Base-by-base conservation (phyloP, 306 rosid species). In the Astragalus glycyphyllos region DNA sequence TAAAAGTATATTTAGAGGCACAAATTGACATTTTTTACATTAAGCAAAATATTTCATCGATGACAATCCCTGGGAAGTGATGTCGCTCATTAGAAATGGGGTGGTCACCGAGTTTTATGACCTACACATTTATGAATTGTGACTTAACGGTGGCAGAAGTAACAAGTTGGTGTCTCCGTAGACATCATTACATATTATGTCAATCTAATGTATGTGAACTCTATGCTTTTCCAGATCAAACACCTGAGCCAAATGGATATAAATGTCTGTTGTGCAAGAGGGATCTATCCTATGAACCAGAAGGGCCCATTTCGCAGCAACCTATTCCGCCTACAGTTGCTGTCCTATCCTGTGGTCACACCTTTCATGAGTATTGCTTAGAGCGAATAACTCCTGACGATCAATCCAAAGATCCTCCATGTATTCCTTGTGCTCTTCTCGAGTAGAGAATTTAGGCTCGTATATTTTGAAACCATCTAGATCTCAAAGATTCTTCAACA, bases 281-380 rank as follows among this genome's bases (percentile, higher is more conserved):
- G 77, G 90, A 87, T 78, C 81, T 89, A 44, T 78, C 89, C 51
- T 78, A 72, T 78, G 58, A 47, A 40, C 85, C 89, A 12, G 89
- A 80, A 56, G 90, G 89, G 9, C 83, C 83, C 3, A 64, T 76
- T 47, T 74, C 13, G 11, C 45, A 75, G 54, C 86, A 87, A 58
- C 29, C 44, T 40, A 7, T 2, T 34, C 77, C 62, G 5, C 90
- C 92, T 2, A 46, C 62, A 1, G 79, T 37, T 26, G 90, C 86
- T 9, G 74, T 89, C 76, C 81, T 89, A 46, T 72, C 96, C 0
- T 89, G 96, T 38, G 74, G 89, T 56, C 96, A 89, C 80, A 81
- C 85, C 67, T 89, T 89, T 74, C 96, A 90, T 9, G 74, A 68
- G 10, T 45, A 70, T 31, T 90, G 92, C 79, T 84, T 90, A 83